Evolutionary conservation across 345 rosid species (phyloP).

Genomic region (Hibiscus trionum): DNA sequence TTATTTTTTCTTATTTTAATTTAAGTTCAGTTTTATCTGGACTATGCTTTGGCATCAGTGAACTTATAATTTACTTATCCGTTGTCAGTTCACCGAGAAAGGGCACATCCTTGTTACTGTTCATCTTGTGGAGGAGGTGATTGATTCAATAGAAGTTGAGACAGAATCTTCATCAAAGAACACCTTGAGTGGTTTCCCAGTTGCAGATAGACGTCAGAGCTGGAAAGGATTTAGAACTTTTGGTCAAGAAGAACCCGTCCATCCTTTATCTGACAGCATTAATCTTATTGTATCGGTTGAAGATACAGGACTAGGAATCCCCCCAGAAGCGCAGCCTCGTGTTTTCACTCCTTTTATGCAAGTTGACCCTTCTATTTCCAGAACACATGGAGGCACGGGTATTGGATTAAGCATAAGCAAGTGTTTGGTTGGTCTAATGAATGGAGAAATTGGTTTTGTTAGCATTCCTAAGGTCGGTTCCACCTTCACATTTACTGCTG

Average conservation of each 20-base stretch:
- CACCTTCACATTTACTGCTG: slow-evolving; percentile 88
- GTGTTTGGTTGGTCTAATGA: slow-evolving; percentile 81
- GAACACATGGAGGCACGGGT: slow-evolving; percentile 92
- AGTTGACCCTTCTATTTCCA: slow-evolving; percentile 81
- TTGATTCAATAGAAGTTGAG: slow-evolving; percentile 42
- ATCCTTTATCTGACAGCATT: slow-evolving; percentile 29
- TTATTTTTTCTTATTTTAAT: not conserved
- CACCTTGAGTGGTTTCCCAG: slow-evolving; percentile 81
- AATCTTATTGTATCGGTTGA: slow-evolving; percentile 81
- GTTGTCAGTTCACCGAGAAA: slow-evolving; percentile 71
- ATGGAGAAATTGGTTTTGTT: slow-evolving; percentile 84
- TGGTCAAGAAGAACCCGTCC: slow-evolving; percentile 33
- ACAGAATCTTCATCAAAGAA: slow-evolving; percentile 38
- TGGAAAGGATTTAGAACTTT: slow-evolving; percentile 67
- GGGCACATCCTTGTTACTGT: slow-evolving; percentile 88
- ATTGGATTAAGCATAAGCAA: slow-evolving; percentile 98
- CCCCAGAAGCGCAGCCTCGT: slow-evolving; percentile 80
- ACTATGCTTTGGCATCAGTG: not conserved
- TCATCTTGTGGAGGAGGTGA: slow-evolving; percentile 75
- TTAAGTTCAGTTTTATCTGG: not conserved
- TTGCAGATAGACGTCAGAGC: slow-evolving; percentile 62
- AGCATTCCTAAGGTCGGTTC: slow-evolving; percentile 77
- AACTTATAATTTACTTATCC: slow-evolving; percentile 10
- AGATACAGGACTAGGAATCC: slow-evolving; percentile 94
- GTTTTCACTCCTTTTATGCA: slow-evolving; percentile 94